These are phyloP conservation scores for Aspergillus uvarum DNA, from an alignment of 2,329 filamentous ascomycete genomes.

Conservation along the genomic window DNA sequence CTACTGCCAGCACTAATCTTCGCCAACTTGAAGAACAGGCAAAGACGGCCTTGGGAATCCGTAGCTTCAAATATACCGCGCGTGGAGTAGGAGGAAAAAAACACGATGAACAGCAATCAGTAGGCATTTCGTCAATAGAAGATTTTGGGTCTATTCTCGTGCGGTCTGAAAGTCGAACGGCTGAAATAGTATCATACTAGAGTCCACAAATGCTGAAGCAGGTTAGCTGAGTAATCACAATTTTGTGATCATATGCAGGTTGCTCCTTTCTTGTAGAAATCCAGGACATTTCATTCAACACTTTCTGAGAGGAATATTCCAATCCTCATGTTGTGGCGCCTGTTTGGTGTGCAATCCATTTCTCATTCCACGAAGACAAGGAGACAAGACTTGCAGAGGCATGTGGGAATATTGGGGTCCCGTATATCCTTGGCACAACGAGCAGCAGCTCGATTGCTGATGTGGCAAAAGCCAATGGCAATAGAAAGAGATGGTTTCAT, in stretches of 20 bases:
- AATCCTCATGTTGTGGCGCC: conserved; percentile 64
- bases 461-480: conserved; percentile 58
- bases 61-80: conserved; percentile 60
- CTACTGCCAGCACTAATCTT: conserved; percentile 59
- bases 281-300: conserved; percentile 51
- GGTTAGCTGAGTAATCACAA: conserved; percentile 16
- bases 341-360: conserved; percentile 69
- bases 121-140: conserved; percentile 57
- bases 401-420: conserved; percentile 60
- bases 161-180: conserved; percentile 4
- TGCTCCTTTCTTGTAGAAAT: conserved; percentile 21
- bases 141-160: conserved; percentile 27
- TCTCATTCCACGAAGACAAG: conserved; percentile 63
- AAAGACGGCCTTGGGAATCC: conserved; percentile 46
- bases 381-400: conserved; percentile 65
- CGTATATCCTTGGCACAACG: conserved; percentile 68
- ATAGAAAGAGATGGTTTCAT: conserved; percentile 67
- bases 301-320: conserved; percentile 53
- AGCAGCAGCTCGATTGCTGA: conserved; percentile 65
- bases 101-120: conserved; percentile 61
- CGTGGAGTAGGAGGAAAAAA: conserved; percentile 63
- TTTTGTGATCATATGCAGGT: background rate
- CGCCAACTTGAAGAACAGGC: conserved; percentile 59
- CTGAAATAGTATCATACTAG: conserved; percentile 32
- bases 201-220: conserved; percentile 52